Evolutionary conservation across 805 yeast genomes (phyloP).

Genomic region (Yarrowia sp.): DNA sequence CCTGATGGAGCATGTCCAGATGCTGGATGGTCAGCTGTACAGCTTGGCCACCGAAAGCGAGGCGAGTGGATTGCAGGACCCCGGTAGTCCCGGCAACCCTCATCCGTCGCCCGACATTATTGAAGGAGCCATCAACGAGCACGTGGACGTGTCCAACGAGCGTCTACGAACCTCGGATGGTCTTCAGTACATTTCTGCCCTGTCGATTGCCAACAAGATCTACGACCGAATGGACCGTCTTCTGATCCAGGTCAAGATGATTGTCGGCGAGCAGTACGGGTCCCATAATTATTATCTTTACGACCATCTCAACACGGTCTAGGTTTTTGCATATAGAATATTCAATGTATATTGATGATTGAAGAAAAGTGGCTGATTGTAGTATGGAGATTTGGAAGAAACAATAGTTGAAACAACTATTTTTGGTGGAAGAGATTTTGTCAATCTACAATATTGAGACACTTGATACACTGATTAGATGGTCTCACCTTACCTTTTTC

Average conservation of each 20-base stretch:
- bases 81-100: slow-evolving; percentile 6
- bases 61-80: background rate
- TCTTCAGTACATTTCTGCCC: slow-evolving; percentile 44
- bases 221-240: slow-evolving; percentile 50
- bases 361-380: background rate
- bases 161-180: slow-evolving; percentile 44
- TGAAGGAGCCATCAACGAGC: slow-evolving; percentile 18
- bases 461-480: too few relatives aligned
- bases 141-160: slow-evolving; percentile 7
- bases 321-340: slow-evolving; percentile 31
- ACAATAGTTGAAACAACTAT: too few relatives aligned
- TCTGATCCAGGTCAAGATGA: slow-evolving; percentile 47
- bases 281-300: slow-evolving; percentile 42
- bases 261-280: slow-evolving; percentile 51
- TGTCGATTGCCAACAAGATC: slow-evolving; percentile 46
- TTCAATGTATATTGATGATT: slow-evolving; percentile 19
- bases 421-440: too few relatives aligned
- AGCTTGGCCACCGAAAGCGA: slow-evolving; percentile 5
- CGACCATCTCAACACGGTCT: slow-evolving; percentile 35
- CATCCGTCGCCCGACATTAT: background rate
- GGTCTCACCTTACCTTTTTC: too few relatives aligned
- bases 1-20: slow-evolving; percentile 40
- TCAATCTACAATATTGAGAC: too few relatives aligned
- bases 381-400: too few relatives aligned
- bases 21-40: slow-evolving; percentile 39